Evolutionary conservation across 768 basidiomycete species (phyloP).

Genomic region (Gymnopilus dilepis): DNA sequence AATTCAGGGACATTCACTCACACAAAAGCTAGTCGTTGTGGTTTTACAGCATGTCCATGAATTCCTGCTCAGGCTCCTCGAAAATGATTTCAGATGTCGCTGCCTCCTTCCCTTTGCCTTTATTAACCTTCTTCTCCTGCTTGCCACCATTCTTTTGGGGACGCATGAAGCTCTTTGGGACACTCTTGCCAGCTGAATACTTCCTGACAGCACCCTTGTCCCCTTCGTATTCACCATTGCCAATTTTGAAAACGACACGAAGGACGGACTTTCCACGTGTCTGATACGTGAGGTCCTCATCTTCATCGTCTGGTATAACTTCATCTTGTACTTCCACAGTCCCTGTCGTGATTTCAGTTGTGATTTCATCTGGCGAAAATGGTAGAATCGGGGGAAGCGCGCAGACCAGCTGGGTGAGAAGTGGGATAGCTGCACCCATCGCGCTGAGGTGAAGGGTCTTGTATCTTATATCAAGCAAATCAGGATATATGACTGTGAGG

Average conservation of each 20-base stretch:
- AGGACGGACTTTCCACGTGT: constrained; percentile 76
- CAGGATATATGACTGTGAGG: neutral
- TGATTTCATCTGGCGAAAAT: constrained; percentile 64
- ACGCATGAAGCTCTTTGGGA: constrained; percentile 16
- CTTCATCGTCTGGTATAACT: constrained; percentile 74
- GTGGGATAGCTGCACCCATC: constrained; percentile 91
- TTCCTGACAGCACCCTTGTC: constrained; percentile 33
- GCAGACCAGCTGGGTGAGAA: constrained; percentile 69
- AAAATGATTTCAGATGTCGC: constrained; percentile 24
- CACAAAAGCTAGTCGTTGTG: neutral
- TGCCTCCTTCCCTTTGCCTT: constrained; percentile 18
- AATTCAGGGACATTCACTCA: too few species aligned
- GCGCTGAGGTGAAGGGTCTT: constrained; percentile 77
- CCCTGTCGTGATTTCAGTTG: constrained; percentile 66
- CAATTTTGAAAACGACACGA: constrained; percentile 62
- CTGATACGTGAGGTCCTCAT: constrained; percentile 68
- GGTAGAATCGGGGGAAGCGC: constrained; percentile 79
- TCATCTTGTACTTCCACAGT: constrained; percentile 82
- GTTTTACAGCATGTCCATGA: constrained; percentile 36
- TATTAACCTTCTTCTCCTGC: constrained; percentile 13
- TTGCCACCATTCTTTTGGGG: constrained; percentile 8
- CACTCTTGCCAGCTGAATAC: constrained; percentile 31
- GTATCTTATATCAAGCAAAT: constrained; percentile 48
- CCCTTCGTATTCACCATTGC: constrained; percentile 61
- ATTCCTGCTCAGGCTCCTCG: constrained; percentile 42